Evolutionary conservation across 495 filamentous ascomycete genomes (phyloP).

Genomic region (Cudoniella acicularis): DNA sequence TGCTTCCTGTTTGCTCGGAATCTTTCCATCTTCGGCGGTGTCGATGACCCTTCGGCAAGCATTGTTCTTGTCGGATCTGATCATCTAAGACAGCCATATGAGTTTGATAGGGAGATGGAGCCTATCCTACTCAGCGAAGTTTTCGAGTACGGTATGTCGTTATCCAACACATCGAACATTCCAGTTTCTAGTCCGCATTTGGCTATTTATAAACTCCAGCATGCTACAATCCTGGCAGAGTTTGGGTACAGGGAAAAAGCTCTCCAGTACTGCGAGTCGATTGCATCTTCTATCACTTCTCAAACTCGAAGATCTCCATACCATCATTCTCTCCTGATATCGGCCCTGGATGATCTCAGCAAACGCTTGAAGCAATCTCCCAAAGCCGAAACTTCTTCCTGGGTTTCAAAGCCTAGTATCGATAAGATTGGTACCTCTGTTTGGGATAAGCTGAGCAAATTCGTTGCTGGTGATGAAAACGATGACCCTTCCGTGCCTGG

Average conservation of each 20-base stretch:
- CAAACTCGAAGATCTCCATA: slow-evolving; percentile 82
- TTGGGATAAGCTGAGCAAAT: slow-evolving; percentile 89
- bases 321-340: slow-evolving; percentile 69
- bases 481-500: slow-evolving; percentile 53
- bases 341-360: slow-evolving; percentile 76
- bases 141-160: slow-evolving; percentile 79
- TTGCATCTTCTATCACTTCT: slow-evolving; percentile 71
- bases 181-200: slow-evolving; percentile 73
- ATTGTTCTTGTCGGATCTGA: slow-evolving; percentile 84
- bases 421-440: slow-evolving; percentile 86
- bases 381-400: slow-evolving; percentile 61
- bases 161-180: slow-evolving; percentile 49
- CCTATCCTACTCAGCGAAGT: slow-evolving; percentile 84
- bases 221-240: slow-evolving; percentile 81
- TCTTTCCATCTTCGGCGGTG: slow-evolving; percentile 67
- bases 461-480: slow-evolving; percentile 87
- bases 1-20: slow-evolving; percentile 63
- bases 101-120: slow-evolving; percentile 74
- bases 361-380: slow-evolving; percentile 79
- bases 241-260: slow-evolving; percentile 78
- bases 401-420: slow-evolving; percentile 93
- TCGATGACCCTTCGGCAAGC: slow-evolving; percentile 75
- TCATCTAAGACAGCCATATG: slow-evolving; percentile 60
- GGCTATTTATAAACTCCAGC: slow-evolving; percentile 81
- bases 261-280: slow-evolving; percentile 85